Conservation (phyloP, 306 rosid genomes). For the Trifolium subterraneum region DNA sequence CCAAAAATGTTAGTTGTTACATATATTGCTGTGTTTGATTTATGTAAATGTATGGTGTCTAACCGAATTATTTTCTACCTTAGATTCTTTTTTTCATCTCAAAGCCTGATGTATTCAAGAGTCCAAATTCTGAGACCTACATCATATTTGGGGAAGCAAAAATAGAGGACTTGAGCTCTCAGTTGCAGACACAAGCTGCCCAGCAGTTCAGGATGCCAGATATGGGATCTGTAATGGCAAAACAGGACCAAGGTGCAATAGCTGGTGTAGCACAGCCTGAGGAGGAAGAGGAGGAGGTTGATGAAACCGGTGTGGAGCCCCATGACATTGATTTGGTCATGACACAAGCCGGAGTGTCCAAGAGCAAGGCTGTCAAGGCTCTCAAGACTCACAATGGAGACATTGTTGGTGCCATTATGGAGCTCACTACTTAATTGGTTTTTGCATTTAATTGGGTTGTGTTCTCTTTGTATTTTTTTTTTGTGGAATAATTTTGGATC, state of each 20-base stretch:
- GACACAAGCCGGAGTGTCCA: conserved; percentile 92
- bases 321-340: conserved; percentile 88
- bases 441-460: neutral
- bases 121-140: conserved; percentile 84
- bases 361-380: conserved; percentile 90
- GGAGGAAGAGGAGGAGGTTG: conserved; percentile 78
- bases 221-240: conserved; percentile 63
- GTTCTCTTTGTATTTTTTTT: conserved; percentile 27
- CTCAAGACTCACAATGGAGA: conserved; percentile 80
- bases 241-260: conserved; percentile 58
- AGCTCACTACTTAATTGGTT: conserved; percentile 68
- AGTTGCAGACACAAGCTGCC: conserved; percentile 88
- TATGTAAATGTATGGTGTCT: neutral
- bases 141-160: conserved; percentile 88
- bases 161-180: conserved; percentile 89
- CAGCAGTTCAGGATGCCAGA: conserved; percentile 94
- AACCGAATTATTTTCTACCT: conserved; percentile 24
- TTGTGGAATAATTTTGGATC: conserved; percentile 33
- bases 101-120: conserved; percentile 92
- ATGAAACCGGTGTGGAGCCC: conserved; percentile 74
- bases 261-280: conserved; percentile 59
- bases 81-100: conserved; percentile 86
- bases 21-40: neutral
- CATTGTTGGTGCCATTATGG: conserved; percentile 93
- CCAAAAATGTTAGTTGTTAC: conserved; percentile 64